Base-by-base conservation (phyloP, 1,284 basidiomycete species). In the Leucoagaricus sp. region DNA sequence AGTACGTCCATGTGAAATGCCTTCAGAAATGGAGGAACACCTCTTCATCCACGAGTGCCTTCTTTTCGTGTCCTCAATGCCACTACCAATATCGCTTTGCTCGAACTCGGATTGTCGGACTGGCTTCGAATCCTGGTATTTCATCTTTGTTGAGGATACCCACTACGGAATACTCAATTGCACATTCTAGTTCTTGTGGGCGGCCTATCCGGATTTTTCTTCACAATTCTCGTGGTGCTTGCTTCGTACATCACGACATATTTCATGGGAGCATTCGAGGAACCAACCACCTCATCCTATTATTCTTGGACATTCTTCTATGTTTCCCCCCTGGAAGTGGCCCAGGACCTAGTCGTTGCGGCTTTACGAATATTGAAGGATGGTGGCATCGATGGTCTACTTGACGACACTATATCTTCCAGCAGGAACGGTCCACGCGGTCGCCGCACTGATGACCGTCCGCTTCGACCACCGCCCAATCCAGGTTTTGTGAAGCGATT, bases 1-100 rank as follows among this genome's bases (percentile, higher is more conserved):
- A 91, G 85, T 85, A 85, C 67, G 87, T 91, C 36, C 89, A 92
- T 71, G 78, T 91, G 53, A 81, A 83, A 62, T 93, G 90, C 65
- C 76, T 92, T 10, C 84, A 89, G 60, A 77, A 73, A 57, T 93
- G 89, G 89, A 77, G 90, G 54, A 83, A 76, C 42, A 74, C 78
- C 0, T 85, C 87, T 26, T 61, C 74, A 26, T 82, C 81, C 12
- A 69, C 75, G 51, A 80, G 77, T 55, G 84, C 86, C 8, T 91
- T 89, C 74, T 91, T 84, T 71, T 73, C 80, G 4, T 92, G 89
- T 64, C 86, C 86, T 0, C 88, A 91, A 69, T 92, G 89, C 63
- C 81, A 78, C 49, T 93, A 91, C 64, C 77, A 78, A 58, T 92
- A 92, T 66, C 81, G 84, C 44, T 89, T 91, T 62, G 77, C 84